These are phyloP conservation scores for Macrocystidia cucumis DNA, from an alignment of 1,284 basidiomycete genomes.

Conservation along the genomic window DNA sequence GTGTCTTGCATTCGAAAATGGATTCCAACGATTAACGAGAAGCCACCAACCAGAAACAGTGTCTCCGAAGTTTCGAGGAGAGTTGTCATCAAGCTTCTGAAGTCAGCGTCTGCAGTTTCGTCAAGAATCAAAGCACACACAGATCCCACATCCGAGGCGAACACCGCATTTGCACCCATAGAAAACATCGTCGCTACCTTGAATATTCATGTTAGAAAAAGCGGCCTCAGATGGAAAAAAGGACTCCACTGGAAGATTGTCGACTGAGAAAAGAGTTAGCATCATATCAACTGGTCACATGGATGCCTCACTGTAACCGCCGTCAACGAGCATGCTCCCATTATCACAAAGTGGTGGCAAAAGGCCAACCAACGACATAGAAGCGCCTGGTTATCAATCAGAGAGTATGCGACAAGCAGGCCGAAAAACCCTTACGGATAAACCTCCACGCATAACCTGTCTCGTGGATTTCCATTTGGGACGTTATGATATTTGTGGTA, in stretches of 20 bases:
- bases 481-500: constrained; percentile 97
- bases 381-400: constrained; percentile 56
- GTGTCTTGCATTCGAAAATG: constrained; percentile 74
- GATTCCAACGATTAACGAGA: constrained; percentile 88
- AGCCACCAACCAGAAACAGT: constrained; percentile 97
- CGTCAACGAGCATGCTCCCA: constrained; percentile 91
- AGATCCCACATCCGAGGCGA: constrained; percentile 92
- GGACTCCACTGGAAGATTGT: constrained; percentile 75
- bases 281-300: neutral
- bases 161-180: constrained; percentile 88
- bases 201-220: constrained; percentile 2
- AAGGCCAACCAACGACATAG: constrained; percentile 95
- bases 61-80: constrained; percentile 91
- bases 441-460: constrained; percentile 93
- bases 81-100: constrained; percentile 81
- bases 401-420: neutral
- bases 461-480: constrained; percentile 95
- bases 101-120: constrained; percentile 2
- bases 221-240: too few relatives aligned
- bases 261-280: constrained; percentile 45
- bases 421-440: constrained; percentile 47
- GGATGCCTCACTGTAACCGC: constrained; percentile 72
- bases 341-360: constrained; percentile 94
- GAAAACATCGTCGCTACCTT: constrained; percentile 88
- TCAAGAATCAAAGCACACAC: constrained; percentile 34